These are phyloP conservation scores for Tetrapisispora phaffii DNA, from an alignment of 805 yeast genomes.

Conservation along the genomic window DNA sequence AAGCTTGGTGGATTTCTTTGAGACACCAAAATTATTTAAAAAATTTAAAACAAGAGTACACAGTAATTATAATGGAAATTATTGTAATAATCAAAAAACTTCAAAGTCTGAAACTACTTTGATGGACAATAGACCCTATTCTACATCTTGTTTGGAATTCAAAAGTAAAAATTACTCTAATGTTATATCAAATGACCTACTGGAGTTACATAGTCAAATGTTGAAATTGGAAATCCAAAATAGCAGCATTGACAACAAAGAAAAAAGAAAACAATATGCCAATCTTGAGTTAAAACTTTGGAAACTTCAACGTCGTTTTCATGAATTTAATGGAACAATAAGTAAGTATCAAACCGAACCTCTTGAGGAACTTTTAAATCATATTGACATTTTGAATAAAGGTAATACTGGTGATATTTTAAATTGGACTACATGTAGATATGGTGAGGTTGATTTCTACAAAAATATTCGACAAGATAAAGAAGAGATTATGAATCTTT, in stretches of 20 bases:
- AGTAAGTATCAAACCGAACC: constrained; percentile 12
- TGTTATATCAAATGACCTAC: constrained; percentile 24
- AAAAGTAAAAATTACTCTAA: constrained; percentile 10
- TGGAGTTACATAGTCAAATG: constrained; percentile 18
- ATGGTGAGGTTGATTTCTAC: constrained; percentile 26
- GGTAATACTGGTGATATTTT: constrained; percentile 22
- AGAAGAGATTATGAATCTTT: constrained; percentile 14
- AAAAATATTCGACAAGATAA: constrained; percentile 18
- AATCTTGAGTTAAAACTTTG: constrained; percentile 15
- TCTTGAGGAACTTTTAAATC: constrained; percentile 16
- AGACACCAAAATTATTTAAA: constrained; percentile 12
- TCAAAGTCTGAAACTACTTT: background rate
- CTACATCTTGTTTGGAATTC: constrained; percentile 14
- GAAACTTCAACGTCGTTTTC: constrained; percentile 20
- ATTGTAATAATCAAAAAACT: background rate
- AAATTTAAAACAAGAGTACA: background rate
- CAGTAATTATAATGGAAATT: background rate
- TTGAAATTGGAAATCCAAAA: constrained; percentile 1
- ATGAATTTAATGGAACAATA: constrained; percentile 12
- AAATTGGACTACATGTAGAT: constrained; percentile 27
- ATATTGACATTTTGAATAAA: constrained; percentile 17
- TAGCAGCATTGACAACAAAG: background rate
- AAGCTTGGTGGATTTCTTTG: constrained; percentile 3
- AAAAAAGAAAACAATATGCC: constrained; percentile 9
- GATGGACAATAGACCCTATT: constrained; percentile 7